These are phyloP conservation scores for Podospora bellae-mahoneyi DNA, from an alignment of 495 filamentous ascomycete species.

Conservation along the genomic window DNA sequence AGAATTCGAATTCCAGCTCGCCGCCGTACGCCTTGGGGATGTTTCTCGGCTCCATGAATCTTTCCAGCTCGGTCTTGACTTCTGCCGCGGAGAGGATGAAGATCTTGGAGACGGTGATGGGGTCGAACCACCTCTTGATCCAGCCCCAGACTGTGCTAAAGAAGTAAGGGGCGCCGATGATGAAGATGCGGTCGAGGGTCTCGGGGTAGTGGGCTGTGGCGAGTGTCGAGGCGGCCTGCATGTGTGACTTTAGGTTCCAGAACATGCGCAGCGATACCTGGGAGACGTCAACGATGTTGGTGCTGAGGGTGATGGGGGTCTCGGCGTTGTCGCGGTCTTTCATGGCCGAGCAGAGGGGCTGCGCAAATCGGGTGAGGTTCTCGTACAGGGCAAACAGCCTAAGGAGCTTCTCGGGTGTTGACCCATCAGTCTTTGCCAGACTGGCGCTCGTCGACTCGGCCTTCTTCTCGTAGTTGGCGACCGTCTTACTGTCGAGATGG, in stretches of 20 bases:
- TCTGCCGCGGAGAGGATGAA: slow-evolving; percentile 73
- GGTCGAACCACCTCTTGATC: slow-evolving; percentile 96
- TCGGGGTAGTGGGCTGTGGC: slow-evolving; percentile 94
- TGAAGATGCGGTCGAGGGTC: slow-evolving; percentile 82
- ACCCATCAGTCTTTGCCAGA: slow-evolving; percentile 54
- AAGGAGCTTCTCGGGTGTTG: slow-evolving; percentile 64
- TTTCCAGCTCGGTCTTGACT: slow-evolving; percentile 66
- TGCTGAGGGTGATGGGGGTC: slow-evolving; percentile 79
- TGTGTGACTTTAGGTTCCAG: slow-evolving; percentile 86
- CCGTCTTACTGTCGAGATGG: slow-evolving; percentile 74
- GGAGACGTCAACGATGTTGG: slow-evolving; percentile 86
- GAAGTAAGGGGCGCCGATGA: slow-evolving; percentile 85
- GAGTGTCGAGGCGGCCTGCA: slow-evolving; percentile 82
- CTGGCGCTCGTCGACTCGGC: slow-evolving; percentile 50
- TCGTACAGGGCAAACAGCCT: slow-evolving; percentile 87
- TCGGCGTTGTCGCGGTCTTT: slow-evolving; percentile 63
- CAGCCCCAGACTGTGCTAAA: slow-evolving; percentile 93
- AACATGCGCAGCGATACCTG: slow-evolving; percentile 84
- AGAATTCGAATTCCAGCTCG: slow-evolving; percentile 74
- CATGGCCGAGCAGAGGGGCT: slow-evolving; percentile 74
- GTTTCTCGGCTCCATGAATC: slow-evolving; percentile 75
- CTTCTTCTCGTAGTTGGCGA: slow-evolving; percentile 69
- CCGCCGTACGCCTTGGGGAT: slow-evolving; percentile 85
- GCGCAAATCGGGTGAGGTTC: slow-evolving; percentile 79
- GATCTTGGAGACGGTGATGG: slow-evolving; percentile 88